These are phyloP conservation scores for Coprinopsis strossmayeri DNA, from an alignment of 768 basidiomycete genomes.

Conservation along the genomic window DNA sequence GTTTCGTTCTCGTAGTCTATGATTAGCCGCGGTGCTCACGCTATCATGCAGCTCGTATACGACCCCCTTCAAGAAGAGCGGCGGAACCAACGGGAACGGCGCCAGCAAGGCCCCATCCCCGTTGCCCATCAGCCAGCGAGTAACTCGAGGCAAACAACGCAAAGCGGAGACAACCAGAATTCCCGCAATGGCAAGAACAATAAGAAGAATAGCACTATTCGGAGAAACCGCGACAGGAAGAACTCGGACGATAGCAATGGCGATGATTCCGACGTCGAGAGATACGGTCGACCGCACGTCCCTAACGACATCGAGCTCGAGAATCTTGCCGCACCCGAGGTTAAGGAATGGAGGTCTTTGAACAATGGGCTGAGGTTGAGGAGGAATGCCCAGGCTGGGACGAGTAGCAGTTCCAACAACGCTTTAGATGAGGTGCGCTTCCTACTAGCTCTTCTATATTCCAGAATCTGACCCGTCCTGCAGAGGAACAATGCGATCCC, in stretches of 20 bases:
- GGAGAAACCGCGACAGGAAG: not conserved
- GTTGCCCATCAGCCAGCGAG: slow-evolving; percentile 15
- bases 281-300: slow-evolving; percentile 8
- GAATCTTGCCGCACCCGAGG: slow-evolving; percentile 42
- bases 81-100: slow-evolving; percentile 25
- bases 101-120: slow-evolving; percentile 21
- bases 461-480: not conserved
- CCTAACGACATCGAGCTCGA: slow-evolving; percentile 38
- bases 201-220: slow-evolving; percentile 15
- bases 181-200: slow-evolving; percentile 15
- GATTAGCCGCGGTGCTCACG: slow-evolving; percentile 6
- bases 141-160: no score
- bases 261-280: slow-evolving; percentile 16
- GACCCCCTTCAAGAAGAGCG: slow-evolving; percentile 46
- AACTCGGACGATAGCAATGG: slow-evolving; percentile 10
- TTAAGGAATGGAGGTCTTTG: slow-evolving; percentile 43
- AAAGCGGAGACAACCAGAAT: no score
- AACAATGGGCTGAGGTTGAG: slow-evolving; percentile 20
- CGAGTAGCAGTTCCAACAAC: slow-evolving; percentile 1
- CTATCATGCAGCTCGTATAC: slow-evolving; percentile 49
- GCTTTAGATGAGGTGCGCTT: slow-evolving; percentile 42
- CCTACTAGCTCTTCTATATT: slow-evolving; percentile 2
- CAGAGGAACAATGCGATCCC: slow-evolving; percentile 42
- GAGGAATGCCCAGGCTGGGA: slow-evolving; percentile 22
- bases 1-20: not conserved